Base-by-base conservation (phyloP, 805 yeast genomes). In the Blastobotrys chiropterorum region DNA sequence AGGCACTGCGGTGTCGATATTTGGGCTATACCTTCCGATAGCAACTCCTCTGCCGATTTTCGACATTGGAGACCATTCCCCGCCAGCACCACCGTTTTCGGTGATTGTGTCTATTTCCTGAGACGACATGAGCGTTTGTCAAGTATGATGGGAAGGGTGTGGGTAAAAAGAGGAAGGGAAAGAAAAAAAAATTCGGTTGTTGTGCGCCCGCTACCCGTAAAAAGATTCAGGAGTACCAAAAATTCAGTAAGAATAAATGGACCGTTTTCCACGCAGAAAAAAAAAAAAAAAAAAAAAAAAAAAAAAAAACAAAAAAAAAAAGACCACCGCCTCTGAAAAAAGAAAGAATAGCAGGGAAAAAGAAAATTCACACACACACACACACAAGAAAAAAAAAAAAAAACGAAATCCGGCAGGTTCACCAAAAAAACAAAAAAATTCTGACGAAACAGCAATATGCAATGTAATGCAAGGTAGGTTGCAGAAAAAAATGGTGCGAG, bases 61-160 rank as follows among this genome's bases (percentile, higher is more conserved):
- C 4, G 77, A 72, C 44, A 80, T 69, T 1, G 85, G 82, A 21
- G 65, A 60, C 86, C 86, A 77, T 13, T 54, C 46, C 8, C 16
- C 30, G 21, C 44, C 44, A 7, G 30, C 34, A 43, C 30, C 26
- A 43, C 34, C 34, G 22, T 15, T 14, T 17, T 8, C 17, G 17
- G 5, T 21, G 45, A 19, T 43, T 5, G 30, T 21, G 31, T 6
- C 22, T 14, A 13, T 20, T 43, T 17, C 5, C 19, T 26, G 15
- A 39, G 15, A n/a, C 16, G n/a, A 39, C n/a, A 6, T 7, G 1
- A 21, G 48, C 30, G 7, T 38, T 46, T 16, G 20, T 26, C 7
- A 31, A n/a, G 5, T 21, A 31, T 5, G 8, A 16, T 6, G 8
- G 6, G 19, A 40, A 14, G 43, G 14, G 8, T 8, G 7, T 16